Evolutionary conservation across 352 stramenopile genomes (phyloP), one percentile per base, ranked within the genome.

Genomic region (Globisporangium nagaii): DNA sequence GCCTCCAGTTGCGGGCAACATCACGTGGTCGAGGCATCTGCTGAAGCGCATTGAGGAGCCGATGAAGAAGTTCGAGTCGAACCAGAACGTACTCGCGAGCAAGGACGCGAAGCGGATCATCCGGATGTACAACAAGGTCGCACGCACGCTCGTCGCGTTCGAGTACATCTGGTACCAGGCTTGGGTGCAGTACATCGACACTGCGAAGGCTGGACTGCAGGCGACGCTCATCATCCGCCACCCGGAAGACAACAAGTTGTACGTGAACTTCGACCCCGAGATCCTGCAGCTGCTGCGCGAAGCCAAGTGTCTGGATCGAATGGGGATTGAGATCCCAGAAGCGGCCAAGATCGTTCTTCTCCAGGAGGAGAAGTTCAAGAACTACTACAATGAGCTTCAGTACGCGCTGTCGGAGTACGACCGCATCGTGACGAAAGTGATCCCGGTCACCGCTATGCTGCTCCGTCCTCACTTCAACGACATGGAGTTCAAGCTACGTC

Each of bases 71-170:
- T 99, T 99, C 59, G 96, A 99, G 71, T 95, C 83, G 17, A 98
- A 99, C 56, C 93, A 98, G 68, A 98, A 97, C 43, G 95, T 99
- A 2, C 70, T 99, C 19, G 92, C 93, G 1, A 97, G 87, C 41
- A 98, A 98, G 68, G 96, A 99, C 60, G 95, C 94, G 15, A 98
- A 98, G 63, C 90, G 95, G 1, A 98, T 99, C 61, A 98, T 99
- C 60, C 97, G 97, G 52, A 98, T 98, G 83, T 99, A 99, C 83
- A 99, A 99, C 76, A 99, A 99, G 60, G 93, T 99, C 15, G 96
- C 96, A 25, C 77, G 95, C 12, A 98, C 96, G 12, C 81, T 99
- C 19, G 96, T 99, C 8, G 94, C 91, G 17, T 99, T 99, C 63
- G 97, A 99, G 71, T 98, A 98, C 74, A 97, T 98, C 34, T 99